Evolutionary conservation across 805 yeast species (phyloP), one percentile per base, ranked within the genome.

Genomic region (Komagataella pseudopastoris): DNA sequence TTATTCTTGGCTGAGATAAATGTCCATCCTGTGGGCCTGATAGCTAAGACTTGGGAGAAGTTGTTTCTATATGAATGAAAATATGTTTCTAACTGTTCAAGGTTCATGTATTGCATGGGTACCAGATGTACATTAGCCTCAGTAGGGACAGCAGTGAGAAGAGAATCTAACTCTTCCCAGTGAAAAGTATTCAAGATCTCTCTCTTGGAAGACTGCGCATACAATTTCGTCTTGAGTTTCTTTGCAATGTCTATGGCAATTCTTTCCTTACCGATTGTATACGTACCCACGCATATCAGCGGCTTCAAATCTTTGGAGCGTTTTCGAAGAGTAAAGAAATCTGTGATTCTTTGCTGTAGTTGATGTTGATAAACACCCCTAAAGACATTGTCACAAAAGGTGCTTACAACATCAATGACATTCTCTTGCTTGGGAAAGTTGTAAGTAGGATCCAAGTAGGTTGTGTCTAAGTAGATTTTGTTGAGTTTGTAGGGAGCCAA

Each of bases 21-120:
- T 1, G 88, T 74, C 98, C 98, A 93, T 0, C 98, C 98, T 0
- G 97, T 89, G 0, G 98, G 97, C 50, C 79, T 71, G 43, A 86
- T 70, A 0, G 87, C 96, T n/a, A 85, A 71, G 46, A 88, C 73
- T 48, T 78, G 71, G 50, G 80, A 80, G 61, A 76, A 84, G 46
- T 69, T 65, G 23, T 62, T 65, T 45, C 67, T 68, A 54, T 74
- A 75, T 24, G 63, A 65, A 55, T 71, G 71, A 68, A 77, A 77
- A 55, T 83, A 81, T 22, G 67, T 68, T 10, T 71, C 64, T 49
- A 85, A 63, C 58, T 67, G 64, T 50, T 67, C 69, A 57, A 74
- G 63, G 51, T 71, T 65, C 36, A 80, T 65, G 23, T 82, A 78
- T 2, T 75, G 67, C 77, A 91, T 76, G 1, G 90, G 77, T 0